Conservation (phyloP, 2,329 filamentous ascomycete genomes). For the Fusarium incarnatum region DNA sequence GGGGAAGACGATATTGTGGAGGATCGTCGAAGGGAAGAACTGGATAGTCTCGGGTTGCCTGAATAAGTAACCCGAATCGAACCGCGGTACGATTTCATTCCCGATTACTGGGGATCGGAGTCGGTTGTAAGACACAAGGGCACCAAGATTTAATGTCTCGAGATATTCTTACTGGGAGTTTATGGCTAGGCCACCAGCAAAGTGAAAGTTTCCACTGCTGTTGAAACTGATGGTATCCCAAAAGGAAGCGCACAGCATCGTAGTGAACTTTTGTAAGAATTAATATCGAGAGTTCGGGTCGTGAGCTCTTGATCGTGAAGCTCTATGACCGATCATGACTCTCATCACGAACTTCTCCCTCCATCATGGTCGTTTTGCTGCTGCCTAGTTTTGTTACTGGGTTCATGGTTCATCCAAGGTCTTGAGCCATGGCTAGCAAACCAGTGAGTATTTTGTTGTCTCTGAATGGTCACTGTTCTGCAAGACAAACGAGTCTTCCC, state of each 20-base stretch:
- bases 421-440: not conserved
- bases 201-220: too few relatives aligned
- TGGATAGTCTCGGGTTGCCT: constrained; percentile 24
- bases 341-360: not conserved
- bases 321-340: not conserved
- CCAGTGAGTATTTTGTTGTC: not conserved
- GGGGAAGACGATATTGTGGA: constrained; percentile 20
- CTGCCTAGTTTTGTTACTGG: constrained; percentile 28
- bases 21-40: constrained; percentile 17
- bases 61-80: constrained; percentile 35
- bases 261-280: not conserved
- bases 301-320: not conserved
- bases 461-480: not conserved
- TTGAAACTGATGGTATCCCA: not conserved
- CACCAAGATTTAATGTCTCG: not conserved
- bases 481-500: not conserved
- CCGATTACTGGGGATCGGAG: constrained; percentile 2
- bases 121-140: not conserved
- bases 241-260: not conserved
- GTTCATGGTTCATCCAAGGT: constrained; percentile 1
- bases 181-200: not conserved
- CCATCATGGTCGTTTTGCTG: constrained; percentile 24
- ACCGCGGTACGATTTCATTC: not conserved
- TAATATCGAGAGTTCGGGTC: not conserved
- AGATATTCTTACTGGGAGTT: not conserved